Percentiles rank a stretch among this genome's conserved stretches.
These are phyloP conservation scores for Monilinia laxa DNA, from an alignment of 2,329 filamentous ascomycete species.

Conservation along the genomic window DNA sequence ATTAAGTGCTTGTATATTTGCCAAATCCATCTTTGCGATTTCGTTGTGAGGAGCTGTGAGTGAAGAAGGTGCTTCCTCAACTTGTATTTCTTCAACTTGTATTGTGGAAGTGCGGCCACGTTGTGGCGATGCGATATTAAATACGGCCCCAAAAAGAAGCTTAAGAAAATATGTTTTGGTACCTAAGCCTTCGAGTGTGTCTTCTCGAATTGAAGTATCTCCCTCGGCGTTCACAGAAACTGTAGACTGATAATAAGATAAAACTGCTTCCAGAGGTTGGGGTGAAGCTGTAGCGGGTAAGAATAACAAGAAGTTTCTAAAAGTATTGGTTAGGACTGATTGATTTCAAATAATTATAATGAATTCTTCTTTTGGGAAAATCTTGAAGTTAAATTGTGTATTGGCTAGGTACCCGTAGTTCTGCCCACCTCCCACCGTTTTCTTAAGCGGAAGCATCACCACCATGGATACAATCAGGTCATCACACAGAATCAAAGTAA, in stretches of 20 bases:
- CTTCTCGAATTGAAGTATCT: conserved; percentile 88
- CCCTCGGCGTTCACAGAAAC: conserved; percentile 90
- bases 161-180: conserved; percentile 70
- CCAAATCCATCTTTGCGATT: conserved; percentile 23
- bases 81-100: conserved; percentile 2
- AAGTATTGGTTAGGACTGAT: conserved; percentile 9
- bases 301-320: conserved; percentile 89
- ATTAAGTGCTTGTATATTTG: conserved; percentile 27
- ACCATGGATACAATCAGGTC: not conserved
- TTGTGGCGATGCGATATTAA: conserved; percentile 58
- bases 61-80: conserved; percentile 9
- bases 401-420: not conserved
- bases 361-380: not conserved
- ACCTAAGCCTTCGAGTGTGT: conserved; percentile 92
- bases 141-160: conserved; percentile 73
- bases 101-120: conserved; percentile 28
- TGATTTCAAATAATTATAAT: not conserved
- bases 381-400: not conserved
- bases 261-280: conserved; percentile 73
- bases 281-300: conserved; percentile 65
- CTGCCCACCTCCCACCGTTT: not conserved
- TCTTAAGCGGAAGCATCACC: not conserved
- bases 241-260: conserved; percentile 89
- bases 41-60: conserved; percentile 11
- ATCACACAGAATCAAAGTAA: not conserved